Evolutionary conservation across 176 grass and related monocot species (phyloP).

Genomic region (Puya raimondii): DNA sequence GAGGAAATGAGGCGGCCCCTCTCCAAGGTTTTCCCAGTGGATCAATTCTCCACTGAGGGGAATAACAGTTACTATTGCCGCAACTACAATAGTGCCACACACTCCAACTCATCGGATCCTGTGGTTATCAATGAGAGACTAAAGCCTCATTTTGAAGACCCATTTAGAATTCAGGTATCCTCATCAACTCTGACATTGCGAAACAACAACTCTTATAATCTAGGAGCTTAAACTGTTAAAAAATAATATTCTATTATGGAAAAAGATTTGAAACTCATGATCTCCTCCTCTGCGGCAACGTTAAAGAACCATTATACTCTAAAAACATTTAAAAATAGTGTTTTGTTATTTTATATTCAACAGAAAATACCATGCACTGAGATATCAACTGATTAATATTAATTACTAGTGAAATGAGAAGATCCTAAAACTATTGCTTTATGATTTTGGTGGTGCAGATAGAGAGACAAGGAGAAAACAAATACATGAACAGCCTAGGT

Average conservation of each 20-base stretch:
- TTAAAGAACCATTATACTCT: too few species aligned
- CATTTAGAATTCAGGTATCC: conserved; percentile 21
- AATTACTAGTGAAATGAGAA: too few species aligned
- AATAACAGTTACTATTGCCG: conserved; percentile 2
- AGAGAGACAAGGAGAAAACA: conserved; percentile 16
- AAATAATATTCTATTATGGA: too few species aligned
- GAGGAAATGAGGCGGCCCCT: conserved; percentile 7
- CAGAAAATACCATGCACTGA: too few species aligned
- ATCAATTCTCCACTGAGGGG: not conserved
- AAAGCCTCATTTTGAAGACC: conserved; percentile 29
- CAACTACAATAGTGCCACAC: not conserved
- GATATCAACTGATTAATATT: too few species aligned
- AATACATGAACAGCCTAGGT: not conserved
- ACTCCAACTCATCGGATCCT: conserved; percentile 27
- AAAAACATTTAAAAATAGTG: too few species aligned
- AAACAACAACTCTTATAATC: too few species aligned
- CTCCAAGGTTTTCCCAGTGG: conserved; percentile 12
- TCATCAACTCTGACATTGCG: not conserved
- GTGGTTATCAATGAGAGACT: conserved; percentile 31
- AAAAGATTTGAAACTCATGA: too few species aligned
- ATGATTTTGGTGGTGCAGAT: conserved; percentile 7
- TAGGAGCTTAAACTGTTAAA: not conserved
- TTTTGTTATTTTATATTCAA: too few species aligned
- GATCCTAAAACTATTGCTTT: too few species aligned
- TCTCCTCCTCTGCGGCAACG: too few species aligned